Conservation (phyloP, 495 filamentous ascomycete genomes). For the Choiromyces venosus region DNA sequence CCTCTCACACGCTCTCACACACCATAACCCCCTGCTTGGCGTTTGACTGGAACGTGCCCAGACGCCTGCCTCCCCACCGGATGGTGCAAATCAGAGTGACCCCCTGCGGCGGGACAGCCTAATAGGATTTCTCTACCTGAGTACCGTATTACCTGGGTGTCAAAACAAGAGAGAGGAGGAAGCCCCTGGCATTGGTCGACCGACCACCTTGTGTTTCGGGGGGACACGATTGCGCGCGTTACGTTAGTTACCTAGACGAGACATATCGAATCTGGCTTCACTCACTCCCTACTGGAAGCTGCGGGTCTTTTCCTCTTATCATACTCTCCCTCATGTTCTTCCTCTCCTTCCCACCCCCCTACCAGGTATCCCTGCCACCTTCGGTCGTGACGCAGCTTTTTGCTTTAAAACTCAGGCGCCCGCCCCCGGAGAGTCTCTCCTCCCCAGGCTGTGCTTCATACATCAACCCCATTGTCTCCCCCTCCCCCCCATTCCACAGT, state of each 20-base stretch:
- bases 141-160: not conserved
- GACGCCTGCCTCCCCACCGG: constrained; percentile 20
- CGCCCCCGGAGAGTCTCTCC: constrained; percentile 32
- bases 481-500: constrained; percentile 14
- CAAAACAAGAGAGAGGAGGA: constrained; percentile 20
- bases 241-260: constrained; percentile 10
- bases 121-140: constrained; percentile 23
- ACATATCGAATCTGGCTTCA: constrained; percentile 24
- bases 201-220: constrained; percentile 25
- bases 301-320: constrained; percentile 7
- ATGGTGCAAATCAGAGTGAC: constrained; percentile 11
- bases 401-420: constrained; percentile 39
- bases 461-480: constrained; percentile 21
- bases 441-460: constrained; percentile 37
- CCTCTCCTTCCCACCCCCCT: not conserved
- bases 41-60: constrained; percentile 39
- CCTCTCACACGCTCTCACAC: constrained; percentile 27
- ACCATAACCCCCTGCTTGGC: constrained; percentile 33
- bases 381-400: constrained; percentile 27
- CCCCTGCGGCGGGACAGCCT: constrained; percentile 31
- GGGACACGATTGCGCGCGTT: constrained; percentile 37
- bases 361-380: constrained; percentile 21
- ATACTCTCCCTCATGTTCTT: constrained; percentile 2
- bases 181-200: constrained; percentile 25
- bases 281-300: too few species aligned